Evolutionary conservation across 2,329 filamentous ascomycete species (phyloP).

Genomic region (Xylogone sp.): DNA sequence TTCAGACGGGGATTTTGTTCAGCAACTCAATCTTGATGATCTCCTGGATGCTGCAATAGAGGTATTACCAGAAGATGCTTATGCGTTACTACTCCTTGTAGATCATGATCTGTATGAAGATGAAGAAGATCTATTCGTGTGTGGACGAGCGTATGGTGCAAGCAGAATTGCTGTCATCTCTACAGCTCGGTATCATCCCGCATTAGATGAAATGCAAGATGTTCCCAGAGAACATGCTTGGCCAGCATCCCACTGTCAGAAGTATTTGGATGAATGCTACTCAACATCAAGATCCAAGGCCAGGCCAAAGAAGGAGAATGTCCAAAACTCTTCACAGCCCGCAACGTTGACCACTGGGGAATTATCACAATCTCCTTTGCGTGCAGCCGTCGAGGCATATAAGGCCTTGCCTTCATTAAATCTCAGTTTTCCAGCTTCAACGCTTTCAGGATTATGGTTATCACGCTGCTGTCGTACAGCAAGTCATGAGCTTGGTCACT

Average conservation of each 20-base stretch:
- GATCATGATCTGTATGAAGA: slow-evolving; percentile 26
- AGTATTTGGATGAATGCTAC: slow-evolving; percentile 41
- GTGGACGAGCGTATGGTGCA: slow-evolving; percentile 30
- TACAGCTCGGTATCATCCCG: slow-evolving; percentile 57
- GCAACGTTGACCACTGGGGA: neutral
- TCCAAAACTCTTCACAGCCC: slow-evolving; percentile 5
- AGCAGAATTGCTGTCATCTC: slow-evolving; percentile 38
- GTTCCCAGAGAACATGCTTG: slow-evolving; percentile 47
- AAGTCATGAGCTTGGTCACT: slow-evolving; percentile 65
- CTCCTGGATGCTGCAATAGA: slow-evolving; percentile 22
- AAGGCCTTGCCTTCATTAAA: slow-evolving; percentile 8
- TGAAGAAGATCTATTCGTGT: slow-evolving; percentile 62
- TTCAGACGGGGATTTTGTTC: slow-evolving; percentile 13
- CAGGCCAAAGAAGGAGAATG: slow-evolving; percentile 6
- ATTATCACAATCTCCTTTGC: slow-evolving; percentile 23
- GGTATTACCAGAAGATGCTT: slow-evolving; percentile 20
- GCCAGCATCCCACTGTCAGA: slow-evolving; percentile 59
- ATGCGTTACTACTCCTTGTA: slow-evolving; percentile 21
- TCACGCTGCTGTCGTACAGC: slow-evolving; percentile 53
- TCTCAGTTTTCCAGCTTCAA: slow-evolving; percentile 16
- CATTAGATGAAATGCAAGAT: neutral
- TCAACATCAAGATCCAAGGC: slow-evolving; percentile 10
- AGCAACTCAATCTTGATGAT: slow-evolving; percentile 24
- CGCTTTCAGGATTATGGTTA: slow-evolving; percentile 49
- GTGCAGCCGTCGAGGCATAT: slow-evolving; percentile 28